Evolutionary conservation across 1,284 basidiomycete species (phyloP).

Genomic region (Moesziomyces sp.): DNA sequence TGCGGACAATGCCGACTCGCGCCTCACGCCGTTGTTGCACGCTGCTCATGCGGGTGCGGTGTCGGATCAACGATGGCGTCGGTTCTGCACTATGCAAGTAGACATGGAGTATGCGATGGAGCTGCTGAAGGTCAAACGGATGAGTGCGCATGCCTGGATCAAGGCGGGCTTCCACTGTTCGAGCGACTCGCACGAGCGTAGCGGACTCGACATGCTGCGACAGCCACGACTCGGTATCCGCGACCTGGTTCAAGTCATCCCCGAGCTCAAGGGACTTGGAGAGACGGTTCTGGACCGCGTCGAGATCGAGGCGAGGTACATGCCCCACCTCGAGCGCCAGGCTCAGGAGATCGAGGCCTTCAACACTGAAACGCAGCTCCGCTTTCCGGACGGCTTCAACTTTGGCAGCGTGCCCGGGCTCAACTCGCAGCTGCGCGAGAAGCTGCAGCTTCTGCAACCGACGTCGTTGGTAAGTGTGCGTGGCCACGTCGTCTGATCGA

Average conservation of each 20-base stretch:
- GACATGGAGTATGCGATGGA: conserved; percentile 73
- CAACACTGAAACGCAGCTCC: conserved; percentile 78
- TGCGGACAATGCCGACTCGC: conserved; percentile 85
- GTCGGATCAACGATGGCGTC: conserved; percentile 75
- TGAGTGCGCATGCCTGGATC: conserved; percentile 67
- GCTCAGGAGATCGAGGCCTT: conserved; percentile 81
- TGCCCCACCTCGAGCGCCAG: conserved; percentile 76
- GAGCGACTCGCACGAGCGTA: conserved; percentile 61
- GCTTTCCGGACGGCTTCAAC: conserved; percentile 78
- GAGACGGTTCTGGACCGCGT: conserved; percentile 15
- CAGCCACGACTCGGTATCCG: conserved; percentile 74
- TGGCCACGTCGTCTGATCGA: too few relatives aligned
- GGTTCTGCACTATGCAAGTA: conserved; percentile 71
- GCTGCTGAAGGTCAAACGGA: conserved; percentile 70
- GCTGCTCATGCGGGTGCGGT: conserved; percentile 74
- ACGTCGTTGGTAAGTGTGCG: conserved; percentile 75
- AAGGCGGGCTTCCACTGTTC: conserved; percentile 62
- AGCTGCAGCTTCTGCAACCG: conserved; percentile 75
- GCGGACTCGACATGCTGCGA: conserved; percentile 81
- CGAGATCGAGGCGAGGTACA: conserved; percentile 47
- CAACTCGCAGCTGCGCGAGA: conserved; percentile 80
- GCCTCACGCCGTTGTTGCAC: conserved; percentile 73
- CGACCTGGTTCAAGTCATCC: conserved; percentile 72
- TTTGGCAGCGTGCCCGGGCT: conserved; percentile 77
- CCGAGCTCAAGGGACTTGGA: conserved; percentile 73